Evolutionary conservation across 495 filamentous ascomycete species (phyloP).

Genomic region (Oidiodendron maius): DNA sequence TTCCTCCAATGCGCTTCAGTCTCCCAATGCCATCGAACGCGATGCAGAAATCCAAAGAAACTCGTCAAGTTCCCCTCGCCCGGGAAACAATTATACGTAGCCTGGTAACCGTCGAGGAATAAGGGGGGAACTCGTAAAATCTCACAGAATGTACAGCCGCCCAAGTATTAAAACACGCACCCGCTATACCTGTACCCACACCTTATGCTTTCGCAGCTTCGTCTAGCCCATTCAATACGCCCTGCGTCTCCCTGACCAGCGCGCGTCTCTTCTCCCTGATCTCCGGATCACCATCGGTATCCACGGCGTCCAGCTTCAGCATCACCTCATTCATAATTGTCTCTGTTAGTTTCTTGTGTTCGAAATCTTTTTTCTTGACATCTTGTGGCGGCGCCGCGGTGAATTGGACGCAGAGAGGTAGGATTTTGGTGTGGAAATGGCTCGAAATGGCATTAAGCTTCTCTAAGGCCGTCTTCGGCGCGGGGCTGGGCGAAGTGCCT

Average conservation of each 20-base stretch:
- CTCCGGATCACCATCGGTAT: conserved; percentile 60
- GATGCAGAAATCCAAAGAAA: neutral
- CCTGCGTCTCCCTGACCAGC: conserved; percentile 71
- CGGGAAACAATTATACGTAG: neutral
- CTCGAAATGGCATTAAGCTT: conserved; percentile 65
- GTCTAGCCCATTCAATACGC: conserved; percentile 58
- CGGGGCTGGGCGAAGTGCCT: conserved; percentile 23
- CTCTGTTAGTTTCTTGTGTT: conserved; percentile 77
- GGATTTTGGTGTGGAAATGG: conserved; percentile 59
- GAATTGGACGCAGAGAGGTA: conserved; percentile 63
- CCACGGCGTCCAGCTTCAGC: conserved; percentile 80
- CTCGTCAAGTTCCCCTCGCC: neutral
- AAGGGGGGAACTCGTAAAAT: neutral
- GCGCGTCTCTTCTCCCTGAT: conserved; percentile 64
- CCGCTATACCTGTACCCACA: neutral
- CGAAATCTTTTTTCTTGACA: conserved; percentile 61
- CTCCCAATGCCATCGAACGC: neutral
- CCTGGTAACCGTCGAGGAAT: neutral
- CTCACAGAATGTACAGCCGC: neutral
- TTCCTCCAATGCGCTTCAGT: neutral
- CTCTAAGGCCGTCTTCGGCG: conserved; percentile 49
- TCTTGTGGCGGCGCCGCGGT: conserved; percentile 62
- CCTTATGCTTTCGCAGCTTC: neutral
- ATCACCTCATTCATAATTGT: conserved; percentile 77
- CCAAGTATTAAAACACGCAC: neutral